A percentile compares a stretch with the other conserved stretches of the same genome.
Evolutionary conservation across 192 early-diverging fungal species (phyloP).

Genomic region (Rhizoclosmatium globosum): DNA sequence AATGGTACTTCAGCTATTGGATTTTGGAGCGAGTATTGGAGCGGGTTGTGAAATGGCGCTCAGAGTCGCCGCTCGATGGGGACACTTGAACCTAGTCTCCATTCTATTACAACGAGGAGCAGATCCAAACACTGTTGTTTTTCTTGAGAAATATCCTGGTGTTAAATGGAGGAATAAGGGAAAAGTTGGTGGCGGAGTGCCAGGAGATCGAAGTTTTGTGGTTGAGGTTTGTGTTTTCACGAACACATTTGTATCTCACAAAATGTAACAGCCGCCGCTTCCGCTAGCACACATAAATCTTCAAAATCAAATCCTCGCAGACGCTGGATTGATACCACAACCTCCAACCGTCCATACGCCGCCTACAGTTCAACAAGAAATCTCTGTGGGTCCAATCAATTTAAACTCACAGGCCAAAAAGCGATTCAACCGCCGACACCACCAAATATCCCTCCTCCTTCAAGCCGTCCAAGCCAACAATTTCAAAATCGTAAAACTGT

Average conservation of each 20-base stretch:
- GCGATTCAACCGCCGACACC: conserved; percentile 2
- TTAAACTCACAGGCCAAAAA: conserved; percentile 9
- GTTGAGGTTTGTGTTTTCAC: background rate
- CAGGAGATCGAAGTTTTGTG: conserved; percentile 1
- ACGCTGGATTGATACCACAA: background rate
- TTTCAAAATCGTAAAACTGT: conserved; percentile 27
- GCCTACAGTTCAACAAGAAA: background rate
- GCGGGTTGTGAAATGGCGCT: conserved; percentile 45
- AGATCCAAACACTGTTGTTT: conserved; percentile 38
- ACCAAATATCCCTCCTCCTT: conserved; percentile 34
- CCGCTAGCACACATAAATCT: background rate
- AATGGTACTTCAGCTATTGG: conserved; percentile 29
- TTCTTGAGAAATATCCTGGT: conserved; percentile 9
- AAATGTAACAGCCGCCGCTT: background rate
- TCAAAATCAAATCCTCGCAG: conserved; percentile 24
- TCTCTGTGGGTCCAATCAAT: background rate
- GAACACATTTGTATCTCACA: background rate
- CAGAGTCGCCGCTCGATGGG: conserved; percentile 34
- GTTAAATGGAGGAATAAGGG: conserved; percentile 21
- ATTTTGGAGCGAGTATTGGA: conserved; percentile 19
- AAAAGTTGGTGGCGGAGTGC: conserved; percentile 39
- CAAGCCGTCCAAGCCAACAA: conserved; percentile 47
- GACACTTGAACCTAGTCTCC: conserved; percentile 39
- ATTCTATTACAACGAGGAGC: conserved; percentile 37
- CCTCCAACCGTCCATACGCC: background rate